Conservation (phyloP, 768 basidiomycete species). For the Leccinum sublutescens region DNA sequence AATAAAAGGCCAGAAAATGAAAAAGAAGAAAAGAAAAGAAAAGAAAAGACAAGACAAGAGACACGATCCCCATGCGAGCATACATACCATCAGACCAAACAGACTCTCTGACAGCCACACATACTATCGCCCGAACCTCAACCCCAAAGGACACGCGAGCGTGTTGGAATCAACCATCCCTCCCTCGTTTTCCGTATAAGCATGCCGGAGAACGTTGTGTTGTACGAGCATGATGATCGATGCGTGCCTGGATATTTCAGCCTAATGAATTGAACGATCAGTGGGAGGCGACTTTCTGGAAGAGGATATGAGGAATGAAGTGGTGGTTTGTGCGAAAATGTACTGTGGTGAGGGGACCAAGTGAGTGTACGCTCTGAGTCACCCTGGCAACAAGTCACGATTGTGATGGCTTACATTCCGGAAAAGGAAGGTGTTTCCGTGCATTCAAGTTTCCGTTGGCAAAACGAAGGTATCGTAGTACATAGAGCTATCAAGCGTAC, state of each 20-base stretch:
- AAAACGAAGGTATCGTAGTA: no score
- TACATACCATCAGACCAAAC: constrained; percentile 68
- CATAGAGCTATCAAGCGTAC: no score
- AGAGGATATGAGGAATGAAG: constrained; percentile 1
- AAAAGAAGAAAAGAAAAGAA: no score
- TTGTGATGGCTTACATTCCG: no score
- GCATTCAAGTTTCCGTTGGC: no score
- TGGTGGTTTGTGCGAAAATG: constrained; percentile 22
- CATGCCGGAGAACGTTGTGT: constrained; percentile 90
- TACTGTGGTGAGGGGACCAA: constrained; percentile 65
- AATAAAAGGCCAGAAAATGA: no score
- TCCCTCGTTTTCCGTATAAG: constrained; percentile 64
- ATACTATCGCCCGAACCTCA: constrained; percentile 75
- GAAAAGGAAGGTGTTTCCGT: no score
- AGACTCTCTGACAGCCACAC: constrained; percentile 69
- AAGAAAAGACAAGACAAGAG: no score
- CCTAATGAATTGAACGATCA: constrained; percentile 65
- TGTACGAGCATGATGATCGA: constrained; percentile 80
- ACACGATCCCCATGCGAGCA: not conserved
- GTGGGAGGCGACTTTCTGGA: constrained; percentile 65
- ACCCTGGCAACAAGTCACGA: no score
- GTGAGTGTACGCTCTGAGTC: constrained; percentile 57
- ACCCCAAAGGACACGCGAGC: constrained; percentile 75
- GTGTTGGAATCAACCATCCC: constrained; percentile 81
- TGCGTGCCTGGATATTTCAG: constrained; percentile 65